These are phyloP conservation scores for Ceratobasidium theobromae DNA, from an alignment of 1,284 basidiomycete genomes.

Conservation along the genomic window DNA sequence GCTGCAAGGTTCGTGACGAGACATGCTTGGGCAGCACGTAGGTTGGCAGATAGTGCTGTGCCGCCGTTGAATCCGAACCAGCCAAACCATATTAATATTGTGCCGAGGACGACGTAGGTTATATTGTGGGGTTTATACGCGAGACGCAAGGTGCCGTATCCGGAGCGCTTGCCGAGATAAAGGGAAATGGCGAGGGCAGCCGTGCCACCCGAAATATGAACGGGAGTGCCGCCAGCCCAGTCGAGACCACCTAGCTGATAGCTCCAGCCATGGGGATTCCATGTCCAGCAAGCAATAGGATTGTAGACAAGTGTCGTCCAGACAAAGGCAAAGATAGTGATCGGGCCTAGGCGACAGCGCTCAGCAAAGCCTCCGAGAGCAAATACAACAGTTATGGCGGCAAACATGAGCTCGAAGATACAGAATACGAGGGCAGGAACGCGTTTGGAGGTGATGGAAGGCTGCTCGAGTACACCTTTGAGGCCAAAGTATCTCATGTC, in stretches of 20 bases:
- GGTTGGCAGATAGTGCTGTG: conserved; percentile 80
- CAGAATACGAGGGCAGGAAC: conserved; percentile 86
- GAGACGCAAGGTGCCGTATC: conserved; percentile 89
- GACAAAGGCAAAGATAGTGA: conserved; percentile 84
- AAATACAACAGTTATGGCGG: conserved; percentile 71
- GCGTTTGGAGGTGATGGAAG: conserved; percentile 68
- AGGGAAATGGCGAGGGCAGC: conserved; percentile 89
- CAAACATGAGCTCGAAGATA: conserved; percentile 90
- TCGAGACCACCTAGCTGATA: conserved; percentile 78
- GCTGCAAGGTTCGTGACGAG: conserved; percentile 92
- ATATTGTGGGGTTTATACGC: conserved; percentile 89
- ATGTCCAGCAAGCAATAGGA: conserved; percentile 92
- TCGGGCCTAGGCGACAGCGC: conserved; percentile 81
- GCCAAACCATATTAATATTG: conserved; percentile 96
- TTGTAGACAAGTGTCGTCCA: conserved; percentile 95
- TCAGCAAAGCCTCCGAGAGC: conserved; percentile 92
- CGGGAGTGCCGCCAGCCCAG: conserved; percentile 94
- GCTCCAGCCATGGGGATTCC: conserved; percentile 89
- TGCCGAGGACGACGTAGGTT: conserved; percentile 88
- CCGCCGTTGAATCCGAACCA: conserved; percentile 93
- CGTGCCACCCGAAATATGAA: conserved; percentile 89
- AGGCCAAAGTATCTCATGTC: conserved; percentile 73
- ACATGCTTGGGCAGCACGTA: conserved; percentile 86
- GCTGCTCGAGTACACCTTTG: conserved; percentile 73
- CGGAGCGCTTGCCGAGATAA: conserved; percentile 78